Evolutionary conservation across 176 grass and related monocot species (phyloP).

Genomic region (Oryza glaberrima): DNA sequence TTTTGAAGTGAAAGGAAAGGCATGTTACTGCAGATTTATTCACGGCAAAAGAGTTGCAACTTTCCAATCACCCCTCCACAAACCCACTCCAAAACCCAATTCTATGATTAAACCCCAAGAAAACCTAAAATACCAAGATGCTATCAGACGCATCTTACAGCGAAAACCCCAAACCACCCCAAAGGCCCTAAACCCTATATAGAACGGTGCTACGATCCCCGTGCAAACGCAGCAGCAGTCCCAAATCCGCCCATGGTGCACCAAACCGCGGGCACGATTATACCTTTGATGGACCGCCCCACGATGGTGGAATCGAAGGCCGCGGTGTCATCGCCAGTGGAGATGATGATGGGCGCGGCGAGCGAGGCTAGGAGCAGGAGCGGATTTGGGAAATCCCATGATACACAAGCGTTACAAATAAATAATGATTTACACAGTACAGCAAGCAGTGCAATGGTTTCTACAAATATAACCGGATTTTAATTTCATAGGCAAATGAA

Average conservation of each 20-base stretch:
- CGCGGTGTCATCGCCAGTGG: slow-evolving; percentile 37
- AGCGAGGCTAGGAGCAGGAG: slow-evolving; percentile 55
- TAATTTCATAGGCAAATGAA: slow-evolving; percentile 1
- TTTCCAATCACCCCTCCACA: not conserved
- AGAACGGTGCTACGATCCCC: not conserved
- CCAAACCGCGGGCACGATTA: not conserved
- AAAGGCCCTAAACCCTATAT: slow-evolving; percentile 51
- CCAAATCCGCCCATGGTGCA: slow-evolving; percentile 1
- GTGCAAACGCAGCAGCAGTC: not conserved
- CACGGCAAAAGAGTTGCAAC: not conserved
- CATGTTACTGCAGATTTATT: not conserved
- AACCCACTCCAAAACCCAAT: not conserved
- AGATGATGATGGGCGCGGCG: slow-evolving; percentile 49
- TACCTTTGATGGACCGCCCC: slow-evolving; percentile 40
- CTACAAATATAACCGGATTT: not conserved
- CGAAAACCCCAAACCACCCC: not conserved
- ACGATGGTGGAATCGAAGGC: not conserved
- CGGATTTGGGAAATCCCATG: not conserved
- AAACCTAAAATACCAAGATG: not conserved
- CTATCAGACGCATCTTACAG: not conserved
- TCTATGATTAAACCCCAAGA: not conserved
- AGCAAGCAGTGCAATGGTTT: not conserved
- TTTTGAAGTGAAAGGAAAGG: not conserved
- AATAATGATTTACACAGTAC: not conserved
- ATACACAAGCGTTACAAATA: not conserved